A percentile compares a stretch with the other conserved stretches of the same genome.
These are phyloP conservation scores for Sugiyamaella xylanicola DNA, from an alignment of 1,139 yeast species.

Conservation along the genomic window DNA sequence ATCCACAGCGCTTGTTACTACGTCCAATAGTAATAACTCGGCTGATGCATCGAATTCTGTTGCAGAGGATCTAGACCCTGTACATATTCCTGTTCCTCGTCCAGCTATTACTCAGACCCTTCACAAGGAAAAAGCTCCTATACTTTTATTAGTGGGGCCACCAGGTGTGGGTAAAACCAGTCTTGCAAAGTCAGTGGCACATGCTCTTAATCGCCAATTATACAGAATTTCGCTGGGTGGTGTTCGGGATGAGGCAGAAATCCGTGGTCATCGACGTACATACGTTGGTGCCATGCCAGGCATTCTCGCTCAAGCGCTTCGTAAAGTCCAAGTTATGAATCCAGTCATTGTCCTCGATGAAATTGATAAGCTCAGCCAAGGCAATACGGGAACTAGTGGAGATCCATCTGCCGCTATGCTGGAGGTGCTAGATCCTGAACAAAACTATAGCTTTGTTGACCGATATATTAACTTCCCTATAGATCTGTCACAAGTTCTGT, in stretches of 20 bases:
- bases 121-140: constrained; percentile 61
- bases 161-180: constrained; percentile 97
- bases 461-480: constrained; percentile 88
- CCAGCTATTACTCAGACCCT: constrained; percentile 26
- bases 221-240: constrained; percentile 90
- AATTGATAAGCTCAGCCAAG: constrained; percentile 76
- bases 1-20: too few species aligned
- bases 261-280: constrained; percentile 89
- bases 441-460: constrained; percentile 75
- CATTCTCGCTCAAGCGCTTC: constrained; percentile 71
- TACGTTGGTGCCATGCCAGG: constrained; percentile 97
- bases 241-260: constrained; percentile 84
- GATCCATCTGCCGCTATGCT: constrained; percentile 91
- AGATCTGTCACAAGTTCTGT: constrained; percentile 79
- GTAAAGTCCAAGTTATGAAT: constrained; percentile 78
- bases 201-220: constrained; percentile 74
- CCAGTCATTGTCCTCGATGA: constrained; percentile 91
- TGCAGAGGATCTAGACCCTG: not conserved
- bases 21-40: too few species aligned
- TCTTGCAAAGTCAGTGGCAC: constrained; percentile 81
- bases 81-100: not conserved
- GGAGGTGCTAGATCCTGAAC: constrained; percentile 92
- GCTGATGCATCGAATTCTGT: too few species aligned
- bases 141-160: constrained; percentile 84
- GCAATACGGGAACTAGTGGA: constrained; percentile 60